Conservation (phyloP, 2,329 filamentous ascomycete species). For the Cladorrhinum sp. region DNA sequence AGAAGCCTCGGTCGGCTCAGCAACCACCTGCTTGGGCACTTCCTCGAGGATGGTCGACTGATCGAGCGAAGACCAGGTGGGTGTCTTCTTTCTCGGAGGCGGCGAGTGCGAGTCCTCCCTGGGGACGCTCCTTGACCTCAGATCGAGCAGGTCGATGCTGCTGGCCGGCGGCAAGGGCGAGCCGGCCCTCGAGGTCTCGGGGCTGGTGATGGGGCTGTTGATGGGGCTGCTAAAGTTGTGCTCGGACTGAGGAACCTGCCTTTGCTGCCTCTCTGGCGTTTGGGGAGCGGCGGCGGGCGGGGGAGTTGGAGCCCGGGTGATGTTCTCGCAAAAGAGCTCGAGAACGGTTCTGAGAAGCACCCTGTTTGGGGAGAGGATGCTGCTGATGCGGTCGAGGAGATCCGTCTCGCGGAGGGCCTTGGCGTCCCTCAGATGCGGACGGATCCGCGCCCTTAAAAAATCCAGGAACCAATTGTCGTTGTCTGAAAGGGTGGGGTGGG, state of each 20-base stretch:
- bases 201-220: constrained; percentile 18
- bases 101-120: constrained; percentile 14
- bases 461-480: constrained; percentile 28
- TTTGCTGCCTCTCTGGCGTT: neutral
- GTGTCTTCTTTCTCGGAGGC: constrained; percentile 18
- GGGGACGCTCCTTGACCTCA: constrained; percentile 22
- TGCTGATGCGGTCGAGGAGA: constrained; percentile 27
- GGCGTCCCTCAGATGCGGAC: constrained; percentile 27
- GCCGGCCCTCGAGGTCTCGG: constrained; percentile 17
- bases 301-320: constrained; percentile 13
- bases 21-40: constrained; percentile 7
- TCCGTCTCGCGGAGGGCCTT: constrained; percentile 24
- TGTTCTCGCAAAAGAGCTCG: constrained; percentile 29
- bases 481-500: constrained; percentile 27
- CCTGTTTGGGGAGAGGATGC: constrained; percentile 27
- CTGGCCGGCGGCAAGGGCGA: constrained; percentile 15
- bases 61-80: constrained; percentile 21
- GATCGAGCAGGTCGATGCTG: constrained; percentile 21
- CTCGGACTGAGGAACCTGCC: neutral
- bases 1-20: constrained; percentile 4
- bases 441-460: constrained; percentile 27
- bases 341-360: constrained; percentile 28
- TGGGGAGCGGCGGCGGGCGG: constrained; percentile 1
- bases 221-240: constrained; percentile 1
- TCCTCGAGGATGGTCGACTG: neutral